Base-by-base conservation (phyloP, 768 basidiomycete genomes). In the Boletus reticuloceps region DNA sequence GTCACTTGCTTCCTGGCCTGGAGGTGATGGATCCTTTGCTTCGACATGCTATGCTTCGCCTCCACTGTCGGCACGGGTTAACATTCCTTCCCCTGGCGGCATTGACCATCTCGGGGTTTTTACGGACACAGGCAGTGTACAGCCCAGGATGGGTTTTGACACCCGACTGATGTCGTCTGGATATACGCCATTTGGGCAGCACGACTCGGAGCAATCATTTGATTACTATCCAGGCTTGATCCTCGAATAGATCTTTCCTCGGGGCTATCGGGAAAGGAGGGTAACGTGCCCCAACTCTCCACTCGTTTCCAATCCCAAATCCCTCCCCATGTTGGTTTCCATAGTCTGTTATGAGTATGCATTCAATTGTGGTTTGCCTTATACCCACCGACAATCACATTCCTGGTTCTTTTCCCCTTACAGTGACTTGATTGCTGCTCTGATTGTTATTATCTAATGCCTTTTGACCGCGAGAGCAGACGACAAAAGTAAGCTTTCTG, bases 51-150 rank as follows among this genome's bases (percentile, higher is more conserved):
- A 66, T 17, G 41, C 64, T 22, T 56, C 66, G 13, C 72, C 80
- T 42, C 65, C 75, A 9, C 63, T 77, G 10, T 72, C 78, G 17
- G 70, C 76, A 42, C 66, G 77, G 32, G 67, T 77, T 9, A 68
- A 59, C 46, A 53, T 70, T 12, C 55, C 72, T 29, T 70, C 77
- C 48, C 72, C 77, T 47, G 69, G 72, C 25, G 61, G 67, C 45
- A 60, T 69, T 41, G 66, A 69, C 38, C 64, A 62, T 16, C 58
- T 67, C 22, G 80, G 85, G 63, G 83, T 85, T 32, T 89, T 89
- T 72, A 73, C 85, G 46, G 82, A 83, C 44, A 64, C 83, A 43
- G 80, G 79, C 39, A 64, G 72, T 51, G 53, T 73, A 13, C 70
- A 59, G 32, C 34, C 64, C 44, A 58, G 63, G 61, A 51, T 60